phyloP scores from a whole-genome alignment of 2,329 filamentous ascomycete species.

The Rhinocladiella mackenziei region DNA sequence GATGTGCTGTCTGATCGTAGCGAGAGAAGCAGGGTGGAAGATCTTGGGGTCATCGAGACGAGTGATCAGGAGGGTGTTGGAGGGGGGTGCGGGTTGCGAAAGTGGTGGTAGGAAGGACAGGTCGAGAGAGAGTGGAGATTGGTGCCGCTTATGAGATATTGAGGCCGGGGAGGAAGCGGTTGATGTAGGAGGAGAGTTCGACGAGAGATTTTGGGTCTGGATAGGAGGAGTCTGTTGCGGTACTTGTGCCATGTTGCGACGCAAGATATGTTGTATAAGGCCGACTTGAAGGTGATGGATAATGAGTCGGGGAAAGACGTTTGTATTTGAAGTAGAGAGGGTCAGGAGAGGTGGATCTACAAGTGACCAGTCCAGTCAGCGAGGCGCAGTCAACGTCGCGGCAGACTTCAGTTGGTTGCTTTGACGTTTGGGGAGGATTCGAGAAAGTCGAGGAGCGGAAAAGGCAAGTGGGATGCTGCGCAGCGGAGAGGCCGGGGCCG shows the following conservation, averaged over 20 bases:
- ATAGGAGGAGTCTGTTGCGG: conserved; percentile 12
- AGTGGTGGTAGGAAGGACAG: conserved; percentile 45
- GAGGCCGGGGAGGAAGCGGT: conserved; percentile 33
- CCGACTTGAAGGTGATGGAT: too few relatives aligned
- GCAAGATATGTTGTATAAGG: too few relatives aligned
- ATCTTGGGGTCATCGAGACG: conserved; percentile 44
- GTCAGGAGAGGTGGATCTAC: background rate
- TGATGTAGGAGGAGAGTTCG: conserved; percentile 29
- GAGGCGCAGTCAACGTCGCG: conserved; percentile 18
- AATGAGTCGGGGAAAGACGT: too few relatives aligned
- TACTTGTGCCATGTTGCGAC: conserved; percentile 18
- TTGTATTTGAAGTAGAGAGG: background rate
- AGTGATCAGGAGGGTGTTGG: conserved; percentile 51
- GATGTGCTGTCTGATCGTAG: conserved; percentile 42
- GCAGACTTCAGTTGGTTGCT: conserved; percentile 1
- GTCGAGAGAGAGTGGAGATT: conserved; percentile 42
- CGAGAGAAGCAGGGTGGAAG: conserved; percentile 45
- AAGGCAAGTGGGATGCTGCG: background rate
- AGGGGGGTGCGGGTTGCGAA: conserved; percentile 44
- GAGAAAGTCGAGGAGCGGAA: conserved; percentile 9
- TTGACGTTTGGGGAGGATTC: conserved; percentile 21
- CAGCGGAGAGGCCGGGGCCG: conserved; percentile 3
- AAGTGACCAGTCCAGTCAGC: background rate
- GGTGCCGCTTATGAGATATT: conserved; percentile 24
- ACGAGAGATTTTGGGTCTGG: conserved; percentile 16